Evolutionary conservation across 129 eudicot species (phyloP).

Genomic region (Helianthus annuus): HanXRQr2.0-SUNRISE NC_035437.2:115863814-115864313

Average conservation of each 20-base stretch:
- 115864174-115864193: conserved; percentile 44
- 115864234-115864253: conserved; percentile 54
- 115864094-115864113: conserved; percentile 58
- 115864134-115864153: conserved; percentile 61
- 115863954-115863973: conserved; percentile 42
- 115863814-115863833: conserved; percentile 57
- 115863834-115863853: conserved; percentile 62
- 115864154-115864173: conserved; percentile 47
- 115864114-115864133: conserved; percentile 47
- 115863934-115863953: conserved; percentile 63
- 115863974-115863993: conserved; percentile 47
- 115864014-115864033: conserved; percentile 62
- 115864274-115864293: conserved; percentile 40
- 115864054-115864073: conserved; percentile 33
- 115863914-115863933: conserved; percentile 75
- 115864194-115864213: conserved; percentile 48
- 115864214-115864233: conserved; percentile 71
- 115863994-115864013: conserved; percentile 39
- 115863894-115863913: conserved; percentile 48
- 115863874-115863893: conserved; percentile 42
- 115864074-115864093: conserved; percentile 60
- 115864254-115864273: conserved; percentile 35
- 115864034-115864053: conserved; percentile 65
- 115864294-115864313: conserved; percentile 57
- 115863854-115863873: conserved; percentile 60